Base-by-base conservation (phyloP, 2,329 filamentous ascomycete species). In the Aspergillus ruber region DNA sequence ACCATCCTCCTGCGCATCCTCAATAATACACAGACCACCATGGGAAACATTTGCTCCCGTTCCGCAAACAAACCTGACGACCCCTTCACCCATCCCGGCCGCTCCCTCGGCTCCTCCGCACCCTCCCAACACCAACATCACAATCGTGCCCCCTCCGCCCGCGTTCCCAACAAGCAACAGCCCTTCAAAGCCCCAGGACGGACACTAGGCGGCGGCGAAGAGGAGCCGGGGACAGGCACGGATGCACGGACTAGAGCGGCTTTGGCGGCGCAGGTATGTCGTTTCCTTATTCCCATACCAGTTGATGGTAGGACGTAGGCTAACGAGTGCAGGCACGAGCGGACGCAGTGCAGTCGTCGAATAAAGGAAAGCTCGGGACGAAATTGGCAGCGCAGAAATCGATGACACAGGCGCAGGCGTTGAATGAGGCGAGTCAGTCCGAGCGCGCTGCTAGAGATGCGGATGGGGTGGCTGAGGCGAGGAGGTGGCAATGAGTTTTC, bases 31-130 rank as follows among this genome's bases (percentile, higher is more conserved):
- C n/a, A n/a, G 15, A 35, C n/a, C 33, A 67, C 50, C 55, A 95
- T 96, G 90, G 90, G 90, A 50, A 91, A 89, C 67, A 78, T 89
- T 70, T 95, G 88, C 74, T 87, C 88, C 65, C 90, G 88, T 67
- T 78, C 76, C 49, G 73, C 81, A 27, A 72, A 80, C 53, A 61
- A 74, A 54, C 58, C 73, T 39, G 82, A 86, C 58, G 82, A 86
- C 58, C 75, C 81, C 67, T 93, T 90, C 73, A 71, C 81, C 45
- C 80, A 81, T 46, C 84, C 86, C 43, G 89, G 88, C 50, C 85
- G 88, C 46, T 79, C 82, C 33, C 76, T 95, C 46, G 85, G 82
- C 56, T 75, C 82, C 33, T 33, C 51, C 33, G 45, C 36, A 5
- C 42, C 45, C 4, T 20, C 45, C 32, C 47, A 36, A 42, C 17